phyloP scores from a whole-genome alignment of 2,329 filamentous ascomycete genomes.

The Emmonsiellopsis sp. region DNA sequence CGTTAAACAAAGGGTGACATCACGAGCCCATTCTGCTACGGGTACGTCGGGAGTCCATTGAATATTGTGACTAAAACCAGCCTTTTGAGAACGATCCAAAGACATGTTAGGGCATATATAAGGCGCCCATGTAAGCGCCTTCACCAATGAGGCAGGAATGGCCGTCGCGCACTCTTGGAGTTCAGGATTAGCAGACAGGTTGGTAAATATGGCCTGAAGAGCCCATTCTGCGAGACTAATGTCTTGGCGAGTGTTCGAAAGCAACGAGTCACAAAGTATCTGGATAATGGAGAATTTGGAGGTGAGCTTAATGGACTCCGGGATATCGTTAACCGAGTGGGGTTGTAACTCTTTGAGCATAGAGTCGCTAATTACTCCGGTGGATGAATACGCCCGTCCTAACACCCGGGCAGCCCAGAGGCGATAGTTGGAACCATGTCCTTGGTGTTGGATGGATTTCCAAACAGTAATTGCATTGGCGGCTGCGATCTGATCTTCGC shows the following conservation, averaged over 20 bases:
- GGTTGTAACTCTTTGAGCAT: constrained; percentile 34
- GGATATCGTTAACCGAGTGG: constrained; percentile 5
- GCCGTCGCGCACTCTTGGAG: constrained; percentile 25
- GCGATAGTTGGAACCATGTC: constrained; percentile 60
- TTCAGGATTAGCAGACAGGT: constrained; percentile 20
- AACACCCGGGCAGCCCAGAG: constrained; percentile 80
- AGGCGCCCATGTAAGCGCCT: constrained; percentile 33
- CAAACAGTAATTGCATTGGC: constrained; percentile 59
- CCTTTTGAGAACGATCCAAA: constrained; percentile 14
- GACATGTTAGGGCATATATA: constrained; percentile 30
- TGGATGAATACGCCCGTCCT: constrained; percentile 72
- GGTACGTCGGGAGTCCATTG: constrained; percentile 15
- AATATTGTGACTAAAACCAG: constrained; percentile 10
- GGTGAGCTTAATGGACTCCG: constrained; percentile 12
- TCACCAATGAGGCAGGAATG: constrained; percentile 30
- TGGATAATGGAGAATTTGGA: constrained; percentile 58
- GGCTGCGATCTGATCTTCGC: constrained; percentile 55
- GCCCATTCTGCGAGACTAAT: constrained; percentile 37
- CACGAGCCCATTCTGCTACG: constrained; percentile 26
- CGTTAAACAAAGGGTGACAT: constrained; percentile 43
- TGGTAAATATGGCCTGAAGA: constrained; percentile 34
- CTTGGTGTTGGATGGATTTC: constrained; percentile 61
- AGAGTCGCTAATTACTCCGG: constrained; percentile 51
- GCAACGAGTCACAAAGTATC: constrained; percentile 53
- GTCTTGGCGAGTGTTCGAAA: constrained; percentile 44